phyloP scores from a whole-genome alignment of 1,284 basidiomycete species.

The Cryptococcus jaspeensis region DNA sequence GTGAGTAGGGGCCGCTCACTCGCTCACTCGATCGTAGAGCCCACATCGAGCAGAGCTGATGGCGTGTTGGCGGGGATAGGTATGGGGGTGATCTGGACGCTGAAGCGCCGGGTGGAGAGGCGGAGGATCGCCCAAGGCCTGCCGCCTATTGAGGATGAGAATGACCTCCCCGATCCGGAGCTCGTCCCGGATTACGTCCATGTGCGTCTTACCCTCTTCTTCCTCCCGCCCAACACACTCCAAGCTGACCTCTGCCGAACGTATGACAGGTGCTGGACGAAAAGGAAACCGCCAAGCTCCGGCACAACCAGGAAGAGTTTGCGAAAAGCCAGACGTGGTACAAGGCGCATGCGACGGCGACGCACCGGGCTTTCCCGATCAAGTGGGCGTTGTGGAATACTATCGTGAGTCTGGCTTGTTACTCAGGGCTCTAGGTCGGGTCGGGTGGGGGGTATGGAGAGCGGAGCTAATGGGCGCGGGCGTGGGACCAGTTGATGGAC shows the following conservation, averaged over 20 bases:
- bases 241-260: too few relatives aligned
- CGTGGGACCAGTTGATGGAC: conserved; percentile 65
- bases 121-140: conserved; percentile 63
- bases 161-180: conserved; percentile 73
- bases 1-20: too few relatives aligned
- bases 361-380: conserved; percentile 79
- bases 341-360: conserved; percentile 78
- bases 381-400: conserved; percentile 56
- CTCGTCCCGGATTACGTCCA: conserved; percentile 71
- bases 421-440: too few relatives aligned
- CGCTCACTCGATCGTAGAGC: too few relatives aligned
- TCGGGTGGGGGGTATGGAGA: neutral
- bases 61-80: too few relatives aligned
- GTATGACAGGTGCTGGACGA: conserved; percentile 67
- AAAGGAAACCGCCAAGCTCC: conserved; percentile 66
- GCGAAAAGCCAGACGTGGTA: conserved; percentile 68
- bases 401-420: conserved; percentile 29
- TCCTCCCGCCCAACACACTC: neutral
- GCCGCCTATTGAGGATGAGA: conserved; percentile 65
- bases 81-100: conserved; percentile 70
- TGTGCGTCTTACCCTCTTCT: conserved; percentile 20
- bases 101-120: conserved; percentile 61
- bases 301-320: conserved; percentile 57
- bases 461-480: neutral
- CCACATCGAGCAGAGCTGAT: too few relatives aligned